phyloP scores from a whole-genome alignment of 129 eudicot species.

The Kitagawia praeruptora region DNA sequence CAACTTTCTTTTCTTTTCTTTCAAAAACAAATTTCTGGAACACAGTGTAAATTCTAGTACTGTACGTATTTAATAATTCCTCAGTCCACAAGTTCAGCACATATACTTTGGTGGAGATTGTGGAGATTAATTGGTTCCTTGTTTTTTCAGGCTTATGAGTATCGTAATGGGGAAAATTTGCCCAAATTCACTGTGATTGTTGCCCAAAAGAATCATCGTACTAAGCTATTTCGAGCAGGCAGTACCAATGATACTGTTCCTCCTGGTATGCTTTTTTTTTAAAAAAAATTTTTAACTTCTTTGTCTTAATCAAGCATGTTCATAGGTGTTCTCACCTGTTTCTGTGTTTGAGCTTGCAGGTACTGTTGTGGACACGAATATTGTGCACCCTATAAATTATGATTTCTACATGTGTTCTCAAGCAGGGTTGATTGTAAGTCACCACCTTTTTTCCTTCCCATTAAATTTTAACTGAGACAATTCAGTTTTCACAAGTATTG shows the following conservation, averaged over 20 bases:
- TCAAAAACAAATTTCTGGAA: too few species aligned
- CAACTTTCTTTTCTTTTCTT: too few species aligned
- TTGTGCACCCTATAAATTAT: conserved; percentile 69
- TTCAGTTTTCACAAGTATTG: neutral
- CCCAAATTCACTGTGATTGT: conserved; percentile 63
- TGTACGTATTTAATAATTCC: neutral
- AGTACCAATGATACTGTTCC: conserved; percentile 51
- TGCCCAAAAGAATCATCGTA: conserved; percentile 82
- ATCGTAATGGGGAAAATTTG: conserved; percentile 26
- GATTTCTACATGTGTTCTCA: conserved; percentile 83
- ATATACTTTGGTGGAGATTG: neutral
- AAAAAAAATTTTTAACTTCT: neutral
- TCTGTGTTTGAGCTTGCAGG: conserved; percentile 27
- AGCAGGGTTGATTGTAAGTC: conserved; percentile 71
- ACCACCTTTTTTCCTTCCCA: neutral
- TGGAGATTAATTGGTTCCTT: neutral
- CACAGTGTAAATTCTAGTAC: too few species aligned
- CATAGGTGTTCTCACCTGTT: neutral
- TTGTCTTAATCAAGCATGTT: neutral
- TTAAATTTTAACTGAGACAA: neutral
- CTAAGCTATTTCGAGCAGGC: conserved; percentile 55
- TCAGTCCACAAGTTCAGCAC: too few species aligned
- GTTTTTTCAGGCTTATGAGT: conserved; percentile 35
- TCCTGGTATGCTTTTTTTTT: conserved; percentile 39
- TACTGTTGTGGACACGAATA: conserved; percentile 53